Percentiles rank a stretch among this genome's conserved stretches.
Conservation (phyloP, 768 basidiomycete species). For the Naganishia vishniacii region DNA sequence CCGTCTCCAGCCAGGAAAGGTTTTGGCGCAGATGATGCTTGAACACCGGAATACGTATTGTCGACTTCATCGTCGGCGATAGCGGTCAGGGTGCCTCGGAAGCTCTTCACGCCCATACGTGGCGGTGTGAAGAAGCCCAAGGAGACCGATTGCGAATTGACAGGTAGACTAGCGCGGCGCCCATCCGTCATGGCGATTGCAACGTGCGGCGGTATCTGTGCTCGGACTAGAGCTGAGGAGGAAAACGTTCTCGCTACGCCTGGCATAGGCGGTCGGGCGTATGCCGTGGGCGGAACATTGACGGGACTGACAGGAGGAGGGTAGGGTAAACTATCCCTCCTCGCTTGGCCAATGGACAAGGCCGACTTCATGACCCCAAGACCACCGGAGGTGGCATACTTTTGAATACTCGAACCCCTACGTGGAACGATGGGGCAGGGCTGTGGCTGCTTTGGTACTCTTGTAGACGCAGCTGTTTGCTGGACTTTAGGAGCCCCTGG, state of each 20-base stretch:
- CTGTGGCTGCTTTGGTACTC: neutral
- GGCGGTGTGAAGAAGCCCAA: constrained; percentile 45
- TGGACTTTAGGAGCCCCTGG: no score
- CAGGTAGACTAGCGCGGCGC: constrained; percentile 34
- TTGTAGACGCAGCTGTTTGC: neutral
- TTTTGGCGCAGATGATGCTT: neutral
- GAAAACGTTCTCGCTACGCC: neutral
- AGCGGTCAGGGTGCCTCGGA: constrained; percentile 27
- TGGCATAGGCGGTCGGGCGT: neutral
- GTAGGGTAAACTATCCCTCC: constrained; percentile 45
- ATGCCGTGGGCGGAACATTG: neutral
- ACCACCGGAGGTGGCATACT: neutral
- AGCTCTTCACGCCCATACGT: constrained; percentile 29
- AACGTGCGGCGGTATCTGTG: constrained; percentile 37
- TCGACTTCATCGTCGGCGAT: constrained; percentile 44
- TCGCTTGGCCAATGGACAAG: constrained; percentile 19
- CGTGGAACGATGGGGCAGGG: neutral
- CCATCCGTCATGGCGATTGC: constrained; percentile 40
- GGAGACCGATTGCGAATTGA: constrained; percentile 30
- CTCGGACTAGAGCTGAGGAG: constrained; percentile 1
- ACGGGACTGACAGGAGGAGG: constrained; percentile 33
- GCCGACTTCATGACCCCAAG: neutral
- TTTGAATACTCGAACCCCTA: neutral
- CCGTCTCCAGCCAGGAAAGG: neutral
- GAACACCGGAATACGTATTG: neutral